phyloP scores from a whole-genome alignment of 371 early-diverging fungal species.

The Rhizopus delemar region DNA sequence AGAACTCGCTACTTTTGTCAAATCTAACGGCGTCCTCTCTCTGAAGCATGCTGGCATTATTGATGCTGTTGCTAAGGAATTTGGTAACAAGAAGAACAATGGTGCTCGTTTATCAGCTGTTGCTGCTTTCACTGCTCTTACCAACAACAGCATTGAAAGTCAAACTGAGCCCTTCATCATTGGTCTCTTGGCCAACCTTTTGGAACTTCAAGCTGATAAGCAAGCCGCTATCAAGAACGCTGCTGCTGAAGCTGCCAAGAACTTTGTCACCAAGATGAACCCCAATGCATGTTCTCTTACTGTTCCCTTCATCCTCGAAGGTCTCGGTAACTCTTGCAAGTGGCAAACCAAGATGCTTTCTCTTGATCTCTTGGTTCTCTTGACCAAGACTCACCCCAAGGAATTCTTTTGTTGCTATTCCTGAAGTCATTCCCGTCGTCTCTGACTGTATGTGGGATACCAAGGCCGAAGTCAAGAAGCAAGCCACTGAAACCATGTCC shows the following conservation, averaged over 20 bases:
- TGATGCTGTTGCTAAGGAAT: constrained; percentile 54
- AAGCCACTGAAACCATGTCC: constrained; percentile 55
- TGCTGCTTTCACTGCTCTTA: constrained; percentile 62
- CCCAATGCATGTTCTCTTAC: constrained; percentile 56
- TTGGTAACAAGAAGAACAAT: constrained; percentile 66
- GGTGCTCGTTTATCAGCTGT: constrained; percentile 67
- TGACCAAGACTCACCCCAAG: constrained; percentile 57
- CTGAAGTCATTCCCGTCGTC: constrained; percentile 72
- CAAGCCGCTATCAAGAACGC: constrained; percentile 61
- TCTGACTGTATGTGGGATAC: constrained; percentile 78
- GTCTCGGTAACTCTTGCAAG: constrained; percentile 66
- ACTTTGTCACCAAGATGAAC: constrained; percentile 51
- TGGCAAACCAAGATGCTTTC: constrained; percentile 78
- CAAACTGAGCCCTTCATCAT: constrained; percentile 65
- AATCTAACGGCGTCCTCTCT: constrained; percentile 56
- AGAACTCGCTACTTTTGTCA: constrained; percentile 52
- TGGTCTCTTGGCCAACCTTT: constrained; percentile 51
- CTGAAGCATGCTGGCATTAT: constrained; percentile 59
- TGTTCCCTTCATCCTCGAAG: constrained; percentile 62
- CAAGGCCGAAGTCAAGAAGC: constrained; percentile 62
- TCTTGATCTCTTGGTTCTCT: constrained; percentile 53
- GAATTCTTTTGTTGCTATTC: constrained; percentile 63
- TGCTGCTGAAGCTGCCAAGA: constrained; percentile 57
- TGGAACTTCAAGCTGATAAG: constrained; percentile 73
- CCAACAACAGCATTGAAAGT: constrained; percentile 45